A percentile compares a stretch with the other conserved stretches of the same genome.
Evolutionary conservation across 768 basidiomycete genomes (phyloP).

Genomic region (Boletus barrowsii): DNA sequence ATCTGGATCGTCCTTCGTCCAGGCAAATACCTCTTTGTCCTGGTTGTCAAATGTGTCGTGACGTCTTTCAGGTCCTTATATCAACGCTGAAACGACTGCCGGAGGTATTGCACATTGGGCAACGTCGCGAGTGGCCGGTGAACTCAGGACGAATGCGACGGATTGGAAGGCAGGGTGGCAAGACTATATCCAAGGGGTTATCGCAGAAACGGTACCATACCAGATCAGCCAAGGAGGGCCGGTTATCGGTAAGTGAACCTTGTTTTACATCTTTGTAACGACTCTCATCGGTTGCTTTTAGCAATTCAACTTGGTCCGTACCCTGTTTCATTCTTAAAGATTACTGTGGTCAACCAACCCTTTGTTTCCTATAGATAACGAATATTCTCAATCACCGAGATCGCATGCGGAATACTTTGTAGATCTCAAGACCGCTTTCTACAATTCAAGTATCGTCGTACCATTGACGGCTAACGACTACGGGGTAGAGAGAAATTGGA

Average conservation of each 20-base stretch:
- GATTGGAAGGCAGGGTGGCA: conserved; percentile 72
- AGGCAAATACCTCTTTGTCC: conserved; percentile 40
- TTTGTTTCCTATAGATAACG: conserved; percentile 54
- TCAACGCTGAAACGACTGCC: conserved; percentile 80
- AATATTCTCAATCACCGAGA: conserved; percentile 55
- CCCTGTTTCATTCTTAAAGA: neutral
- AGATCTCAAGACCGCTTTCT: conserved; percentile 56
- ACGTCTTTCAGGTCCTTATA: conserved; percentile 39
- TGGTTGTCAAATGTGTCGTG: neutral
- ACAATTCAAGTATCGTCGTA: conserved; percentile 55
- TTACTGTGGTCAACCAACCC: neutral
- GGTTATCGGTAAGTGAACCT: conserved; percentile 53
- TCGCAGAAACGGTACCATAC: conserved; percentile 54
- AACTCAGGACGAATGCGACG: conserved; percentile 64
- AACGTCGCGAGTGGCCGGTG: conserved; percentile 62
- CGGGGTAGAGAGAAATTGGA: conserved; percentile 53
- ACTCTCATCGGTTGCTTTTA: conserved; percentile 19
- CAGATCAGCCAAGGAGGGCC: conserved; percentile 75
- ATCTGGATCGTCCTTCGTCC: conserved; percentile 80
- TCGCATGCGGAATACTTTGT: conserved; percentile 55
- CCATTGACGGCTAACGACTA: conserved; percentile 77
- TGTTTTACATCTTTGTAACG: neutral
- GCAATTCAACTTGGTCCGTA: conserved; percentile 55
- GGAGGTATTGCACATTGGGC: conserved; percentile 73
- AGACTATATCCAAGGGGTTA: conserved; percentile 66